Evolutionary conservation across 2,329 filamentous ascomycete species (phyloP).

Genomic region (Fusarium sarcochroum): DNA sequence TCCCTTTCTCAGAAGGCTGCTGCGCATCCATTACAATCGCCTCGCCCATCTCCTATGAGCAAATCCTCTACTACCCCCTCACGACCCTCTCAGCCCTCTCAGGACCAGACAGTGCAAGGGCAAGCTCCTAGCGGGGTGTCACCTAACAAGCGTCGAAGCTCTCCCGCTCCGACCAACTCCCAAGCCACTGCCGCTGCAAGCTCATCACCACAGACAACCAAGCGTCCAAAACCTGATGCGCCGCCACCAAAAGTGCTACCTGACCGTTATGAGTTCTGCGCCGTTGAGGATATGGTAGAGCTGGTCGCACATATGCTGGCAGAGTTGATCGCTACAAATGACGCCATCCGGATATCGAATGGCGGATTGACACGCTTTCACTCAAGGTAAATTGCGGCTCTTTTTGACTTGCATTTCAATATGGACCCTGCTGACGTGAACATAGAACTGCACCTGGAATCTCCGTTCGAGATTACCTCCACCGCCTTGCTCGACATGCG

Average conservation of each 20-base stretch:
- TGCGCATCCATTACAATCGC: conserved; percentile 39
- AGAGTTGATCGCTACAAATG: conserved; percentile 94
- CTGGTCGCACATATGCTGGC: conserved; percentile 96
- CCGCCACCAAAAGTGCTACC: conserved; percentile 74
- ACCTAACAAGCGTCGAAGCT: conserved; percentile 54
- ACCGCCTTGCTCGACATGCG: conserved; percentile 92
- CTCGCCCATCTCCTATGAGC: conserved; percentile 33
- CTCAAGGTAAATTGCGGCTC: conserved; percentile 74
- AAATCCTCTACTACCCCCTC: conserved; percentile 31
- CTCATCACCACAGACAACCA: conserved; percentile 56
- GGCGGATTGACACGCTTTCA: conserved; percentile 95
- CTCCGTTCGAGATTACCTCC: conserved; percentile 93
- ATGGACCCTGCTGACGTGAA: conserved; percentile 42
- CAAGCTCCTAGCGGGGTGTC: conserved; percentile 48
- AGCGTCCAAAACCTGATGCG: conserved; percentile 67
- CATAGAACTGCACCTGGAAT: conserved; percentile 82
- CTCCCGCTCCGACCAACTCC: conserved; percentile 47
- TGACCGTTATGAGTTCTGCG: conserved; percentile 82
- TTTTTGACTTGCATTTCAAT: conserved; percentile 6
- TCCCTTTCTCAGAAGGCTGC: conserved; percentile 44
- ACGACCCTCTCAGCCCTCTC: conserved; percentile 29
- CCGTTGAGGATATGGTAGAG: conserved; percentile 87
- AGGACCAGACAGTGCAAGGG: conserved; percentile 28
- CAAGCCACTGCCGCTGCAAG: conserved; percentile 48
- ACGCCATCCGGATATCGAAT: conserved; percentile 80